Conservation (phyloP, 2,329 filamentous ascomycete genomes). For the Fusarium mexicanum region DNA sequence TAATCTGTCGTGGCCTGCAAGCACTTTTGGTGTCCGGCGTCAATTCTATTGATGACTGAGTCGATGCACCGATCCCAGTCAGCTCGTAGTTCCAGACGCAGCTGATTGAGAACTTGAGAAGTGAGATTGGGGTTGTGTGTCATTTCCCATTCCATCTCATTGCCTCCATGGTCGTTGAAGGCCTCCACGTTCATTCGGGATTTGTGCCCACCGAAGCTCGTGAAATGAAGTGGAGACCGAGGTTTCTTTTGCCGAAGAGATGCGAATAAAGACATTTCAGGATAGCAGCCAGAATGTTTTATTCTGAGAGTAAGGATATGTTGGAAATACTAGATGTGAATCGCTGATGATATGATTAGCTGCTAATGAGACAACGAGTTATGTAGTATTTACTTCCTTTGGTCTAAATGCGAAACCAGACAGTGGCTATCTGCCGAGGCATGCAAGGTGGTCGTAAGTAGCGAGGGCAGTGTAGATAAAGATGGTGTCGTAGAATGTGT, state of each 20-base stretch:
- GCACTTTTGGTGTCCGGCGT: neutral
- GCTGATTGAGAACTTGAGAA: neutral
- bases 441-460: neutral
- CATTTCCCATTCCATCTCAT: neutral
- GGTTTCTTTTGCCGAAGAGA: neutral
- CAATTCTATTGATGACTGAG: neutral
- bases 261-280: neutral
- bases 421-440: rapidly evolving
- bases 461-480: neutral
- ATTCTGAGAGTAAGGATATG: neutral
- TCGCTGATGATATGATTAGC: neutral
- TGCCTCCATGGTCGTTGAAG: neutral
- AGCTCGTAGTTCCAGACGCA: neutral
- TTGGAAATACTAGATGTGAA: neutral
- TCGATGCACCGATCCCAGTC: neutral
- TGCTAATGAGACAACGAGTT: neutral
- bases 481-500: neutral
- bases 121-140: neutral
- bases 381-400: neutral
- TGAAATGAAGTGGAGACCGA: neutral
- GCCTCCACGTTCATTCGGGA: neutral
- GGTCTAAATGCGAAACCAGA: rapidly evolving
- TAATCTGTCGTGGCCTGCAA: neutral
- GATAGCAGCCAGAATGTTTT: neutral
- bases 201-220: neutral